These are phyloP conservation scores for Herpetospermum pedunculosum DNA, from an alignment of 306 rosid genomes.

Conservation along the genomic window DNA sequence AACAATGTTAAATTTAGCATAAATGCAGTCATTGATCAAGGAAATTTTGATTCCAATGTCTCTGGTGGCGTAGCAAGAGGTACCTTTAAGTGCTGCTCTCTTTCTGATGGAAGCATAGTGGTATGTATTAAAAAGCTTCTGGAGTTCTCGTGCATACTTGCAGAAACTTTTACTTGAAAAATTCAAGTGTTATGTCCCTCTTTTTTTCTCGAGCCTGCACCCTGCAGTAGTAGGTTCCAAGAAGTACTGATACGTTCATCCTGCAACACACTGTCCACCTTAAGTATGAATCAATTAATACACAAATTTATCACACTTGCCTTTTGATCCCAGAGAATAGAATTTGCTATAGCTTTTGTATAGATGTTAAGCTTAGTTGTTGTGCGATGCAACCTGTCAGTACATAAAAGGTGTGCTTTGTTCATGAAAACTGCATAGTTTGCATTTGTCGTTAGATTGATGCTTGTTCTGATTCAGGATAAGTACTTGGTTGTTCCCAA, in stretches of 20 bases:
- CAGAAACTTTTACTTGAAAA: background rate
- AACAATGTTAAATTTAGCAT: slow-evolving; percentile 26
- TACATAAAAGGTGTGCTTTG: background rate
- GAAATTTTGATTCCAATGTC: slow-evolving; percentile 53
- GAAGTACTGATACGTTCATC: background rate
- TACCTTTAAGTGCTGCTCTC: slow-evolving; percentile 62
- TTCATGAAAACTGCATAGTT: background rate
- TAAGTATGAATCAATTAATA: background rate
- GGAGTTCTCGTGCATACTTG: background rate
- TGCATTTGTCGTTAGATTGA: background rate
- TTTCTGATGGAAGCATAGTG: slow-evolving; percentile 91
- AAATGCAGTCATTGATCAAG: slow-evolving; percentile 60
- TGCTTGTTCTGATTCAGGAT: background rate
- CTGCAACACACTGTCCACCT: background rate
- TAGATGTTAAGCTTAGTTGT: background rate
- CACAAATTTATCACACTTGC: background rate
- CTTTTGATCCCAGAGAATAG: background rate
- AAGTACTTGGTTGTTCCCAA: background rate
- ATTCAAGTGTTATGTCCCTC: background rate
- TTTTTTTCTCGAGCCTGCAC: background rate
- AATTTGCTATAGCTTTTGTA: background rate
- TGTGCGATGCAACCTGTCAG: background rate
- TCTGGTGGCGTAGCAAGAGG: slow-evolving; percentile 80
- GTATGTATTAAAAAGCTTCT: slow-evolving; percentile 47
- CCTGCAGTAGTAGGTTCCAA: background rate